A percentile compares a stretch with the other conserved stretches of the same genome.
phyloP scores from a whole-genome alignment of 768 basidiomycete species.

The Tylopilus sp. region DNA sequence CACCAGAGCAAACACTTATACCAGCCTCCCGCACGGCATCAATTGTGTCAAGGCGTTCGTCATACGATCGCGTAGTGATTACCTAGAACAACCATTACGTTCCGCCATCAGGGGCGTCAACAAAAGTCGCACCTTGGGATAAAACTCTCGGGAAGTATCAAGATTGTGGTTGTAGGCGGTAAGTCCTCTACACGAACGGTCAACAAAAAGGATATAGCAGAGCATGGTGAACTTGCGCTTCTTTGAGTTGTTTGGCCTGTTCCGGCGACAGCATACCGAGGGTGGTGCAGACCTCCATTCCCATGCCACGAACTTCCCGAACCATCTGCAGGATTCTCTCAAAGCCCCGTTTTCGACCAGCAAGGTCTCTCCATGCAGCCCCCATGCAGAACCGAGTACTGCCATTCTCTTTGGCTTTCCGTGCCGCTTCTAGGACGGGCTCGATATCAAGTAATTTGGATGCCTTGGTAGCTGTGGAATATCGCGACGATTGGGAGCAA shows the following conservation, averaged over 20 bases:
- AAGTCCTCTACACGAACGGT: constrained; percentile 55
- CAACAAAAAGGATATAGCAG: neutral
- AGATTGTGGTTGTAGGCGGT: constrained; percentile 99
- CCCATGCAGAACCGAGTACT: constrained; percentile 99
- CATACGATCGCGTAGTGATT: constrained; percentile 92
- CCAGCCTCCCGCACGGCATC: constrained; percentile 89
- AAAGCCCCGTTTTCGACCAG: constrained; percentile 90
- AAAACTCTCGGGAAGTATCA: constrained; percentile 96
- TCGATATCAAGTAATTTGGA: constrained; percentile 84
- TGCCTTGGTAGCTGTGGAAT: constrained; percentile 86
- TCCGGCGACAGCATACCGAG: constrained; percentile 95
- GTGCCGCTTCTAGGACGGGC: constrained; percentile 89
- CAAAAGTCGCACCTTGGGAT: constrained; percentile 66
- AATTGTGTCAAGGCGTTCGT: constrained; percentile 90
- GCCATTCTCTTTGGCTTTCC: constrained; percentile 92
- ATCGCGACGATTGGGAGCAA: constrained; percentile 95
- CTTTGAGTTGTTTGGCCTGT: constrained; percentile 87
- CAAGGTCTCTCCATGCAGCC: constrained; percentile 94
- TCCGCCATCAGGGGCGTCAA: neutral
- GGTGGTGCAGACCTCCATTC: constrained; percentile 99
- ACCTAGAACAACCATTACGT: constrained; percentile 49
- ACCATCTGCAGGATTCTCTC: constrained; percentile 94
- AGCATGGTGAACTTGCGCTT: constrained; percentile 62
- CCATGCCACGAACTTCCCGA: constrained; percentile 84
- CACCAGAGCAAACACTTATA: constrained; percentile 96